These are phyloP conservation scores for Poterioochromonas sp. DNA, from an alignment of 352 stramenopile genomes.

Conservation along the genomic window DNA sequence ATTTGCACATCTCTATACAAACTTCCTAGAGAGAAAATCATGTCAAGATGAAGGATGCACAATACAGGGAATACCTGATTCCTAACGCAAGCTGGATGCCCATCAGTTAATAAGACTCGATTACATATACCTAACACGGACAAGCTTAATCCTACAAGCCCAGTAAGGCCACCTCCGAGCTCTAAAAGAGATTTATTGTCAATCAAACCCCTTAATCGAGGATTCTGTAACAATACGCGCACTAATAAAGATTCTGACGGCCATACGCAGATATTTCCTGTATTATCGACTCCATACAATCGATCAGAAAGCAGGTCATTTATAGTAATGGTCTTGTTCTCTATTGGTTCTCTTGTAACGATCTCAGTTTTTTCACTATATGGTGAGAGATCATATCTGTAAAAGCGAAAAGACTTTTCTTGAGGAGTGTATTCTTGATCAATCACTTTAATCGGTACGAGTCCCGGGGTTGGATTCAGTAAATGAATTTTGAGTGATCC, in stretches of 20 bases:
- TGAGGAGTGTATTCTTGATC: no score
- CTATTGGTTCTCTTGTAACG: neutral
- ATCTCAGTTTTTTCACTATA: neutral
- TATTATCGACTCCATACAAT: constrained; percentile 43
- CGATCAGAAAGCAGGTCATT: constrained; percentile 3
- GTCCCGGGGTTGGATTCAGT: no score
- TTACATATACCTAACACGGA: constrained; percentile 4
- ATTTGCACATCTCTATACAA: neutral
- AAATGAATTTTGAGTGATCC: no score
- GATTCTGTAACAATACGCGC: neutral
- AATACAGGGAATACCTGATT: neutral
- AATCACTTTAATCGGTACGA: no score
- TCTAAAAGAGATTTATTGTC: constrained; percentile 33
- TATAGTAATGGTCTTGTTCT: neutral
- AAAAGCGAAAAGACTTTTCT: no score
- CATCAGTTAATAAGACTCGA: constrained; percentile 40
- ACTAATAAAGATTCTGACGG: constrained; percentile 40
- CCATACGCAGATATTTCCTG: constrained; percentile 42
- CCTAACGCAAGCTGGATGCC: constrained; percentile 35
- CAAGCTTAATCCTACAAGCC: constrained; percentile 36
- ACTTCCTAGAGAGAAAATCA: neutral
- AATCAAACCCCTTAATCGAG: neutral
- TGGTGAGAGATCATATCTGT: no score
- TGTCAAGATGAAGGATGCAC: neutral
- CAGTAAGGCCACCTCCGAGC: constrained; percentile 39